Conservation (phyloP, 2,329 filamentous ascomycete species). For the Celoporthe dispersa region DNA sequence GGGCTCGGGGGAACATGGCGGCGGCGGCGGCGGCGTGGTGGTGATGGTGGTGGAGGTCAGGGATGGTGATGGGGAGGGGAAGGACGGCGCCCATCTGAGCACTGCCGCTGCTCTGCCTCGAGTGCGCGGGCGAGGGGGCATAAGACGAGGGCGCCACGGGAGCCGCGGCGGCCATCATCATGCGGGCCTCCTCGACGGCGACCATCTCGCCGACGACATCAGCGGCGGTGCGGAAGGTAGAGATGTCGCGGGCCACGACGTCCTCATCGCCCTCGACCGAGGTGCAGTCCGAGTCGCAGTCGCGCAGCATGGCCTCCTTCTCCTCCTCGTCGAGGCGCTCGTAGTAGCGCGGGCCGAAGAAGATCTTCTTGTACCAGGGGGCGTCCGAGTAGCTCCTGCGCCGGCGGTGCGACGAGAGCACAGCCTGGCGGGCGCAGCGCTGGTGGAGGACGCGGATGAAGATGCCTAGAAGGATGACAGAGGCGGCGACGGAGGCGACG, state of each 20-base stretch:
- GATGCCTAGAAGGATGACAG: slow-evolving; percentile 35
- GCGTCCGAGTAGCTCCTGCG: slow-evolving; percentile 19
- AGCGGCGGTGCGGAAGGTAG: slow-evolving; percentile 51
- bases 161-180: slow-evolving; percentile 10
- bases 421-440: slow-evolving; percentile 33
- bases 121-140: neutral
- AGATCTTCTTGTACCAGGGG: slow-evolving; percentile 28
- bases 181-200: slow-evolving; percentile 47
- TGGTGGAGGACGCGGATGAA: slow-evolving; percentile 35
- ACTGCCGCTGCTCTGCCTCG: slow-evolving; percentile 10
- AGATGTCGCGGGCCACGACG: slow-evolving; percentile 55
- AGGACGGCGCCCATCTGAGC: neutral
- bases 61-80: slow-evolving; percentile 18
- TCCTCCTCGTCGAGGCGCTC: slow-evolving; percentile 40
- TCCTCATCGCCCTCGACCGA: slow-evolving; percentile 37
- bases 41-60: slow-evolving; percentile 36
- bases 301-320: slow-evolving; percentile 42
- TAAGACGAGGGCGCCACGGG: neutral
- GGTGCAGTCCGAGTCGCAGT: slow-evolving; percentile 26
- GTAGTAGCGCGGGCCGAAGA: slow-evolving; percentile 29
- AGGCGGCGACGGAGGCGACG: slow-evolving; percentile 26
- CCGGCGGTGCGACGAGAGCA: slow-evolving; percentile 9
- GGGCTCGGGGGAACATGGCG: slow-evolving; percentile 33
- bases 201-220: slow-evolving; percentile 52
- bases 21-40: slow-evolving; percentile 35